Base-by-base conservation (phyloP, 495 filamentous ascomycete species). In the Aspergillus mulundensis region DNA sequence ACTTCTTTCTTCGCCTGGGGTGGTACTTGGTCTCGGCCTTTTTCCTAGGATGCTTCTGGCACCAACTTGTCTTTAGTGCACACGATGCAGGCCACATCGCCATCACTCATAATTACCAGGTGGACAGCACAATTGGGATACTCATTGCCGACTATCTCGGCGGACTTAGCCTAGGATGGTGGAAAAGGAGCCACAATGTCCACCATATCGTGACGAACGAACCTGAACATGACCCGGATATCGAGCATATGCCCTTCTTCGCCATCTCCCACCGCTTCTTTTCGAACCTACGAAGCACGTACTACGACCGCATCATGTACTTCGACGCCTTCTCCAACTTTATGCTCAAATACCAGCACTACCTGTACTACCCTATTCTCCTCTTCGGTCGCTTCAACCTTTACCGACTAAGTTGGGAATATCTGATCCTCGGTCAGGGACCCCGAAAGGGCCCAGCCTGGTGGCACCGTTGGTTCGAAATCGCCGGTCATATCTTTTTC, bases 31-130 rank as follows among this genome's bases (percentile, higher is more conserved):
- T 75, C 3, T 89, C 87, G 40, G 92, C 83, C 6, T 73, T 90
- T 53, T 93, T 84, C 63, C 76, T 97, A 40, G 94, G 93, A 18
- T 77, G 81, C 44, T 83, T 96, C 64, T 98, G 94, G 94, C 94
- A 98, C 64, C 94, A 98, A 65, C 82, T 97, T 25, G 88, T 94
- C 41, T 98, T 98, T 71, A 86, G 87, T 5, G 94, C 90, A 59
- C 94, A 98, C 76, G 94, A 98, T 80, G 90, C 94, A 36, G 91
- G 91, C 6, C 94, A 98, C 70, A 95, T 96, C 88, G 94, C 89
- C 56, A 97, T 98, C 59, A 98, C 94, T 25, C 94, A 97, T 66
- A 72, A 84, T 64, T 97, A 90, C 69, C 83, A 86, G 21, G 71
- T 81, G 16, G 94, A 98, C 71, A 87, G 87, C 6, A 73, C 86